These are phyloP conservation scores for Coemansia sp. DNA, from an alignment of 192 early-diverging fungal species.

Conservation along the genomic window DNA sequence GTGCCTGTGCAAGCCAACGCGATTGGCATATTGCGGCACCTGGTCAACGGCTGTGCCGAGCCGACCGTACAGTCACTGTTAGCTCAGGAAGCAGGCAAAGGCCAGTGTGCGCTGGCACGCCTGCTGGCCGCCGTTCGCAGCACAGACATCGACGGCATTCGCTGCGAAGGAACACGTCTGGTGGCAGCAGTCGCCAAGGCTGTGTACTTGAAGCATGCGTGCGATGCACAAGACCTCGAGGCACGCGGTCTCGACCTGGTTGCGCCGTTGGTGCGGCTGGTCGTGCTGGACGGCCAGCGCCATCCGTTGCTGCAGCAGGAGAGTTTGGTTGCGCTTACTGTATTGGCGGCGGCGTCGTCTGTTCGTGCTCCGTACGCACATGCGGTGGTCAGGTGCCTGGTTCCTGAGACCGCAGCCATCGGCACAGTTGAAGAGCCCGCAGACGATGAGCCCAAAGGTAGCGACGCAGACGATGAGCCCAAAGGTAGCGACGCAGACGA, in stretches of 20 bases:
- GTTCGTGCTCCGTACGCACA: neutral
- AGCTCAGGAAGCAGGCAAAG: neutral
- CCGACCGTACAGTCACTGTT: conserved; percentile 11
- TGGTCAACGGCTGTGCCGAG: conserved; percentile 10
- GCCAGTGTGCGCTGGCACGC: conserved; percentile 13
- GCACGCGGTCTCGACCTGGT: conserved; percentile 18
- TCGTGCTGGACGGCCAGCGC: conserved; percentile 37
- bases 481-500: neutral
- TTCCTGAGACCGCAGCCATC: too few species aligned
- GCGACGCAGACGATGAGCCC: neutral
- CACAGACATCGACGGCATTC: conserved; percentile 48
- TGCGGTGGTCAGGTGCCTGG: neutral
- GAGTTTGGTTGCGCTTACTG: conserved; percentile 41
- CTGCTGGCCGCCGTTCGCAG: conserved; percentile 18
- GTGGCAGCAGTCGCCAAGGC: conserved; percentile 26
- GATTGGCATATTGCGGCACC: conserved; percentile 43
- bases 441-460: too few species aligned
- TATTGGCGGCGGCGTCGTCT: conserved; percentile 21
- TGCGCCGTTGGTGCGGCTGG: conserved; percentile 31
- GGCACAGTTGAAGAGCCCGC: too few species aligned
- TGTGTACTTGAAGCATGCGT: conserved; percentile 13
- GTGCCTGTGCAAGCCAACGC: conserved; percentile 48
- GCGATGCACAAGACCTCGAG: conserved; percentile 5
- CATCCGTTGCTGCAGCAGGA: conserved; percentile 52
- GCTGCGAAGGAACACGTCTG: conserved; percentile 50